These are phyloP conservation scores for Aspergillus ibericus DNA, from an alignment of 2,329 filamentous ascomycete species.

Conservation along the genomic window DNA sequence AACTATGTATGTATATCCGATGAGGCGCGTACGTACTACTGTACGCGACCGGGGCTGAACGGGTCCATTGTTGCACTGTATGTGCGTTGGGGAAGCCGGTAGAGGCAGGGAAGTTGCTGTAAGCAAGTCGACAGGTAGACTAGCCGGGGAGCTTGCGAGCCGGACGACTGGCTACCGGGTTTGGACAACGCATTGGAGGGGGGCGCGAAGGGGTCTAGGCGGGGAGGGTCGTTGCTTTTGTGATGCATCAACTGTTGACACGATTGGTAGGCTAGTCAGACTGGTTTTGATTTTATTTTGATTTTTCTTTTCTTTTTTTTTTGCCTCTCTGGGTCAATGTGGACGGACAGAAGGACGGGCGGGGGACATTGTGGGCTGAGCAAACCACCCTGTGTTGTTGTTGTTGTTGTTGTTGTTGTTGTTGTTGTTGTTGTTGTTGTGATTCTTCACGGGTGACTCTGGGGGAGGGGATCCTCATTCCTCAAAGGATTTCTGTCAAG, in stretches of 20 bases:
- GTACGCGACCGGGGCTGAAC: slow-evolving; percentile 1
- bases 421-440: neutral
- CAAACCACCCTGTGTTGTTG: no score
- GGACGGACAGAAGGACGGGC: neutral
- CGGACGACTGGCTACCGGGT: neutral
- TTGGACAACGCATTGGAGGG: slow-evolving; percentile 2
- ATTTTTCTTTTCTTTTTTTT: neutral
- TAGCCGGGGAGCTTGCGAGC: neutral
- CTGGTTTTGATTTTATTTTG: neutral
- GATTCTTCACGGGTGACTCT: neutral
- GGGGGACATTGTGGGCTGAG: no score
- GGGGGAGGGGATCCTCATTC: neutral
- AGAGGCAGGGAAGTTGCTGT: slow-evolving; percentile 3
- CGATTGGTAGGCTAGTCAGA: neutral
- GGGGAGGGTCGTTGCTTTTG: slow-evolving; percentile 1
- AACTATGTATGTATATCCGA: neutral
- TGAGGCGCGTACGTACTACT: slow-evolving; percentile 4
- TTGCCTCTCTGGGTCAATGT: neutral
- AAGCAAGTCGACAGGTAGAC: slow-evolving; percentile 8
- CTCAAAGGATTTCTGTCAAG: neutral
- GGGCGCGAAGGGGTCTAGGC: slow-evolving; percentile 4
- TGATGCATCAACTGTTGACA: slow-evolving; percentile 1
- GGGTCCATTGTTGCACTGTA: neutral
- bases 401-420: neutral
- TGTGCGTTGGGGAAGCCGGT: slow-evolving; percentile 5